Base-by-base conservation (phyloP, 257 asterid species). In the Osmanthus fragrans region DNA sequence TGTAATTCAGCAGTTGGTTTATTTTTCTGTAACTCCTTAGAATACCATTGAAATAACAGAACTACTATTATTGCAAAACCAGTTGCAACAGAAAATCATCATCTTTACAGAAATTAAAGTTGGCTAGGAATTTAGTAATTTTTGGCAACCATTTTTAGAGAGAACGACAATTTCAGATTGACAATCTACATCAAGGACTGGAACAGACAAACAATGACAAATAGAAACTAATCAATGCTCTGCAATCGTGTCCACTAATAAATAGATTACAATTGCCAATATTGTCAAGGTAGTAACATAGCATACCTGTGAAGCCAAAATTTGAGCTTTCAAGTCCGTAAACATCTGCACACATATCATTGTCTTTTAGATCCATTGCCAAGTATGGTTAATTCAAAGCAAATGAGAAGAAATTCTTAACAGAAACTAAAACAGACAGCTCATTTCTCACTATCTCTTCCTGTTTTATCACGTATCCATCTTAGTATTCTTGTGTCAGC, bases 301-400 rank as follows among this genome's bases (percentile, higher is more conserved):
- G 73, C 51, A 73, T 86, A 92, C 99, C 97, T 93, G 98, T 32
- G 97, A 86, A 47, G 98, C 87, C 90, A 91, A 85, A 81, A 95
- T 89, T 71, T 92, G 99, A 89, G 92, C 92, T 87, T 90, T 90
- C 90, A 91, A 74, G 83, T 91, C 89, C 10, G 97, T 80, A 79
- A 89, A 93, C 90, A 95, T 89, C 99, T 95, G 99, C 90, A 84
- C 65, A n/a, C 39, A 77, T 63, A 79, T 21, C 27, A 66, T 37
- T 58, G 45, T 66, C 69, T 39, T 32, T 77, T 82, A 77, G 65
- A 73, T 79, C 63, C 79, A 56, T 64, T 4, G 71, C 70, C 80
- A 32, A 34, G 34, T 37, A 81, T 72, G 67, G 72, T 39, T 34
- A 67, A 68, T 64, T 63, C 33, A 25, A 74, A 73, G 51, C 49